Evolutionary conservation across 352 stramenopile species (phyloP).

Genomic region (Globisporangium barbulae): DNA sequence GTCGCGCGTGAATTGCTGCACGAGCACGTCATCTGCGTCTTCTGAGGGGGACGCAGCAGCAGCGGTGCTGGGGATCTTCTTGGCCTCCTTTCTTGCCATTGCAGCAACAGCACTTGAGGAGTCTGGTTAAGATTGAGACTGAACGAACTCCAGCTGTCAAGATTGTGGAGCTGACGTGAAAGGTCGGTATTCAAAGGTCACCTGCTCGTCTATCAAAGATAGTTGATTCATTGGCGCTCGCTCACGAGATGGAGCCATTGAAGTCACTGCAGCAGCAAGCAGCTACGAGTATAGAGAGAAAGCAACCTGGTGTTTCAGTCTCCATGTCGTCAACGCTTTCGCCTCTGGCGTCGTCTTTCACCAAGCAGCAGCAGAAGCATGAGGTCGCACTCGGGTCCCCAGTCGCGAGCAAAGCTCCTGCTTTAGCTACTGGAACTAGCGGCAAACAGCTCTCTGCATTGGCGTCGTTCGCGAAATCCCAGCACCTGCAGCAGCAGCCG

Average conservation of each 20-base stretch:
- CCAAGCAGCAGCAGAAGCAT: slow-evolving; percentile 4
- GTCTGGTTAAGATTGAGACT: too few relatives aligned
- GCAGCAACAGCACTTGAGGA: neutral
- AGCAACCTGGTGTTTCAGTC: too few relatives aligned
- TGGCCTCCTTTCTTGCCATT: slow-evolving; percentile 8
- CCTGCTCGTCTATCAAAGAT: too few relatives aligned
- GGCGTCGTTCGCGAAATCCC: slow-evolving; percentile 10
- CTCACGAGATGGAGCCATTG: slow-evolving; percentile 7
- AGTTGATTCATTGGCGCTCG: neutral
- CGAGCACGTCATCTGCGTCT: slow-evolving; percentile 27
- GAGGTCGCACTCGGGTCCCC: neutral
- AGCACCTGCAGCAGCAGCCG: neutral
- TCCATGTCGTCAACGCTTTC: neutral
- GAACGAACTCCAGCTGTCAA: neutral
- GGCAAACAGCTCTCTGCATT: slow-evolving; percentile 9
- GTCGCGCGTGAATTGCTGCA: slow-evolving; percentile 55
- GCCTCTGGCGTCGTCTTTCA: slow-evolving; percentile 1
- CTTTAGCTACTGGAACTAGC: neutral
- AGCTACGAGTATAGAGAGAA: neutral
- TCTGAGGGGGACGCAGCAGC: neutral
- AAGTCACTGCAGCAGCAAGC: neutral
- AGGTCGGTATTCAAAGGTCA: neutral
- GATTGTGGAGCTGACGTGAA: neutral
- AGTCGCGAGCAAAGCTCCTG: neutral
- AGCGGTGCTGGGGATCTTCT: slow-evolving; percentile 14